Conservation (phyloP, 257 asterid genomes). For the Plectranthus barbatus region DNA sequence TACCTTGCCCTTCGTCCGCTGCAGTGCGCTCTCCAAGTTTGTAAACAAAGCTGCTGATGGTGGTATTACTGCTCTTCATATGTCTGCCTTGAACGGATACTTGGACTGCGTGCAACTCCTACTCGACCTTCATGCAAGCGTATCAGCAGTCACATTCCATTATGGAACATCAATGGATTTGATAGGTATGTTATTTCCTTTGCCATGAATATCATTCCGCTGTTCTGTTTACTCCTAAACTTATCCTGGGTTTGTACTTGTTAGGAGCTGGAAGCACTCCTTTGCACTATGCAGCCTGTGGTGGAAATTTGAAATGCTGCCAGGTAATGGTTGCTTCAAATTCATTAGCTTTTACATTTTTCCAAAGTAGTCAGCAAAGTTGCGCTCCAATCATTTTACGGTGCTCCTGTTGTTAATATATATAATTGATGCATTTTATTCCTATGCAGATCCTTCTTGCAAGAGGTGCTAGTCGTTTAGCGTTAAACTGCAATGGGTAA, state of each 20-base stretch:
- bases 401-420: background rate
- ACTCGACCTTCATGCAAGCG: slow-evolving; percentile 79
- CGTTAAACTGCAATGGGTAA: slow-evolving; percentile 96
- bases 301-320: slow-evolving; percentile 94
- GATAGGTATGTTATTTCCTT: slow-evolving; percentile 41
- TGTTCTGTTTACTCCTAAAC: background rate
- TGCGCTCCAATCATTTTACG: background rate
- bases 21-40: slow-evolving; percentile 72
- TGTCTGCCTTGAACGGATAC: slow-evolving; percentile 95
- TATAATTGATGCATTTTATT: background rate
- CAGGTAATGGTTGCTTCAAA: slow-evolving; percentile 46
- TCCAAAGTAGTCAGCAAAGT: background rate
- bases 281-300: slow-evolving; percentile 97
- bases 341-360: background rate
- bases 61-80: slow-evolving; percentile 96
- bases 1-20: slow-evolving; percentile 5
- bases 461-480: slow-evolving; percentile 82
- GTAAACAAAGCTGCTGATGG: slow-evolving; percentile 97
- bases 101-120: slow-evolving; percentile 92
- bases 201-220: background rate
- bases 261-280: slow-evolving; percentile 98
- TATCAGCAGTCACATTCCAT: slow-evolving; percentile 75
- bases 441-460: slow-evolving; percentile 80
- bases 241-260: background rate
- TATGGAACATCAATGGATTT: slow-evolving; percentile 95